These are phyloP conservation scores for Melampsora larici-populina DNA, from an alignment of 1,284 basidiomycete genomes.

Conservation along the genomic window DNA sequence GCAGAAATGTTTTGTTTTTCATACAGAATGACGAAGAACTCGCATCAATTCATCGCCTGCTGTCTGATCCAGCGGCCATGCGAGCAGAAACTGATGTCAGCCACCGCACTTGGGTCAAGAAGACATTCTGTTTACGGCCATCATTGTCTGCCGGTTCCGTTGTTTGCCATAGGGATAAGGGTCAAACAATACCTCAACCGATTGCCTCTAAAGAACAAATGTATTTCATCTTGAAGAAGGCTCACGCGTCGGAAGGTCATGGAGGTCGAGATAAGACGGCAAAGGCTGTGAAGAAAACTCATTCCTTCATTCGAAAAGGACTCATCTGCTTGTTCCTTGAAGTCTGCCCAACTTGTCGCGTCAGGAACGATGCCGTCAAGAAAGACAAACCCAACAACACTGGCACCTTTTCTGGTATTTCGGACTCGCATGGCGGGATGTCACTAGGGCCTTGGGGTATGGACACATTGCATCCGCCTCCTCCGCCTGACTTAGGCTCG, in stretches of 20 bases:
- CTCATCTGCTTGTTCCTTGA: slow-evolving; percentile 42
- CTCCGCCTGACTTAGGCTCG: neutral
- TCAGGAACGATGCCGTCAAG: slow-evolving; percentile 36
- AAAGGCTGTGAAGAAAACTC: slow-evolving; percentile 41
- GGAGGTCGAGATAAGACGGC: slow-evolving; percentile 43
- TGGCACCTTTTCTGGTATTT: neutral
- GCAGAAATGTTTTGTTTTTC: neutral
- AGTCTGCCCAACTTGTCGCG: slow-evolving; percentile 36
- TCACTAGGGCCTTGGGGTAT: neutral
- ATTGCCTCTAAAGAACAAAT: slow-evolving; percentile 40
- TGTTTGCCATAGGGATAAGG: slow-evolving; percentile 42
- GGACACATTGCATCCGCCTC: neutral
- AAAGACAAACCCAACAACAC: slow-evolving; percentile 32
- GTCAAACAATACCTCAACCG: slow-evolving; percentile 23
- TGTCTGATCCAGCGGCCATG: slow-evolving; percentile 38
- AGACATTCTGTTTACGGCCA: slow-evolving; percentile 31
- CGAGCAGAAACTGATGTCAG: slow-evolving; percentile 35
- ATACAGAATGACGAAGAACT: slow-evolving; percentile 34
- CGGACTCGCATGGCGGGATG: neutral
- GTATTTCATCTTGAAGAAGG: slow-evolving; percentile 42
- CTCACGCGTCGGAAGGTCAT: slow-evolving; percentile 41
- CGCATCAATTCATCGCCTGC: slow-evolving; percentile 27
- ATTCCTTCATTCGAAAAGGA: slow-evolving; percentile 42
- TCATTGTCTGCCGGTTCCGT: slow-evolving; percentile 18
- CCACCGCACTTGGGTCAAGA: slow-evolving; percentile 42